A percentile compares a stretch with the other conserved stretches of the same genome.
Conservation (phyloP, 1,284 basidiomycete species). For the Thecaphora thlaspeos region DNA sequence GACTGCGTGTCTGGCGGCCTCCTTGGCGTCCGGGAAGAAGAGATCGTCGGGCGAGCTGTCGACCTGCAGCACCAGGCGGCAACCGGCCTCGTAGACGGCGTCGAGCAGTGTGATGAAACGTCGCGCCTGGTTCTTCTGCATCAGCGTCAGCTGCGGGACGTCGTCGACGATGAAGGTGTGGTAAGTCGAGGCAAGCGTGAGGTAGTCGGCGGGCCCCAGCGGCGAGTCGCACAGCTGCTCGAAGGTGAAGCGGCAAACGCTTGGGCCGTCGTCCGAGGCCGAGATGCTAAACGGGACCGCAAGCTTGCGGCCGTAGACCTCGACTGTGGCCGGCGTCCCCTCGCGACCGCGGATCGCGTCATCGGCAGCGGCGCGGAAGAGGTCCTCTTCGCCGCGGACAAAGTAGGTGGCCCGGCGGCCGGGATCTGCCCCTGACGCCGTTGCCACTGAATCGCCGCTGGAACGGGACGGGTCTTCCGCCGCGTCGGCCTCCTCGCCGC, state of each 20-base stretch:
- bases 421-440: too few species aligned
- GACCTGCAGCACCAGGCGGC: slow-evolving; percentile 60
- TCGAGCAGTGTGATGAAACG: slow-evolving; percentile 73
- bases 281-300: slow-evolving; percentile 61
- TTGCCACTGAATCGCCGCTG: too few species aligned
- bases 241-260: slow-evolving; percentile 65
- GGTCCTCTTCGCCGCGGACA: slow-evolving; percentile 27
- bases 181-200: slow-evolving; percentile 67
- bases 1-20: slow-evolving; percentile 18
- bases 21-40: slow-evolving; percentile 64
- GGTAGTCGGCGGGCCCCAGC: slow-evolving; percentile 71
- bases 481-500: not conserved
- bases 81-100: slow-evolving; percentile 63
- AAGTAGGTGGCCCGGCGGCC: slow-evolving; percentile 18
- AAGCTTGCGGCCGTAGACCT: slow-evolving; percentile 64
- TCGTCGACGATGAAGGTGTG: slow-evolving; percentile 66
- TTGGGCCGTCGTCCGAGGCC: slow-evolving; percentile 34
- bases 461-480: not conserved
- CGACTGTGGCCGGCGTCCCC: slow-evolving; percentile 38
- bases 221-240: slow-evolving; percentile 68
- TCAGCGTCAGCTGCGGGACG: slow-evolving; percentile 65
- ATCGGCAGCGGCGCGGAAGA: slow-evolving; percentile 14
- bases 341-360: slow-evolving; percentile 12
- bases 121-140: slow-evolving; percentile 70
- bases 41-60: slow-evolving; percentile 63